phyloP scores from a whole-genome alignment of 768 basidiomycete species.

The Pilatotrama ljubarskyi region DNA sequence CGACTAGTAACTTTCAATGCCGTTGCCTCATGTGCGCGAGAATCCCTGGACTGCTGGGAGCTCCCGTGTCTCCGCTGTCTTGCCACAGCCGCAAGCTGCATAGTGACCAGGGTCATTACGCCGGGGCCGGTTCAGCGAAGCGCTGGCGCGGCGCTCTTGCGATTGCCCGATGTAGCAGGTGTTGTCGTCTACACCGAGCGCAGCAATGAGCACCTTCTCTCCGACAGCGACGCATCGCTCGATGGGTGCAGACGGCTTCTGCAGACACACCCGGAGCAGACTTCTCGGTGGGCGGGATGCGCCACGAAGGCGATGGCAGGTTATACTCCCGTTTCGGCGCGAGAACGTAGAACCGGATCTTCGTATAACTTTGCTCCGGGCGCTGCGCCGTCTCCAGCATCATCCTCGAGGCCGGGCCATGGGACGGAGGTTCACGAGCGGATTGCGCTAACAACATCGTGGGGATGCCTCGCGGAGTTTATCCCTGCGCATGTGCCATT shows the following conservation, averaged over 20 bases:
- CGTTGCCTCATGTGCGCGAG: too few species aligned
- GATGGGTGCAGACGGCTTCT: background rate
- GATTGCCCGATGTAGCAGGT: background rate
- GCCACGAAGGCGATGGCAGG: constrained; percentile 5
- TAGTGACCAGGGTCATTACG: too few species aligned
- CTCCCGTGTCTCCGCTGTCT: too few species aligned
- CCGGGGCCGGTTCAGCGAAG: too few species aligned
- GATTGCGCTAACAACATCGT: constrained; percentile 1
- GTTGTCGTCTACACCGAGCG: background rate
- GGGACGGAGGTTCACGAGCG: background rate
- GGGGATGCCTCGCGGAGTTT: constrained; percentile 8
- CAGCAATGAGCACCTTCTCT: background rate
- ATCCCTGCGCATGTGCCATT: constrained; percentile 7
- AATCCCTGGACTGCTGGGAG: too few species aligned
- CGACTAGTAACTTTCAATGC: too few species aligned
- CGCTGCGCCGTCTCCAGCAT: background rate
- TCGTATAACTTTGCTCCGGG: constrained; percentile 1
- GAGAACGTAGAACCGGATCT: constrained; percentile 6
- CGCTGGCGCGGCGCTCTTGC: background rate
- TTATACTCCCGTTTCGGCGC: background rate
- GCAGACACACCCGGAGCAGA: background rate
- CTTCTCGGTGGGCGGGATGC: background rate
- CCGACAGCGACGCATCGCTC: background rate
- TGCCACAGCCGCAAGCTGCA: too few species aligned
- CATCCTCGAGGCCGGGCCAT: background rate